Conservation (phyloP, 345 rosid species). For the Citrus trifoliata region DNA sequence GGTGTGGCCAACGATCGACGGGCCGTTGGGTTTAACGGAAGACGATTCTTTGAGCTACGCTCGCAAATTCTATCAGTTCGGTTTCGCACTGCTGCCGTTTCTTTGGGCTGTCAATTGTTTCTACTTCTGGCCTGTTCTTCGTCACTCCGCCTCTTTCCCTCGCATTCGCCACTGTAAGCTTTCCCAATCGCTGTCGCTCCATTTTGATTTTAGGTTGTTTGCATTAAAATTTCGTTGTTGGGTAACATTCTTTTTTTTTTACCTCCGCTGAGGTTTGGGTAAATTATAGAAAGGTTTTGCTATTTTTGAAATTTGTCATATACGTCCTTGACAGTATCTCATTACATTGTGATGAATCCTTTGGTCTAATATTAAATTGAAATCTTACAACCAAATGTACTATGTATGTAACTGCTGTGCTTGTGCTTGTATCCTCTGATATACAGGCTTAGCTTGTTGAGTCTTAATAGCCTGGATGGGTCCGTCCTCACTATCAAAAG, state of each 20-base stretch:
- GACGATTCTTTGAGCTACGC: slow-evolving; percentile 84
- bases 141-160: slow-evolving; percentile 81
- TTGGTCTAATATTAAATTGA: neutral
- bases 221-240: neutral
- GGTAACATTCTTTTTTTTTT: no score
- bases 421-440: neutral
- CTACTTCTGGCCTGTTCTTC: slow-evolving; percentile 99
- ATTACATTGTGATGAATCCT: neutral
- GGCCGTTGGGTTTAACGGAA: slow-evolving; percentile 79
- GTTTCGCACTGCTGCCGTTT: slow-evolving; percentile 85
- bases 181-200: slow-evolving; percentile 1
- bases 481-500: neutral
- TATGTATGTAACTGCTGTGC: neutral
- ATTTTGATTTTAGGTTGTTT: neutral
- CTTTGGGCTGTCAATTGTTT: slow-evolving; percentile 98
- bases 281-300: neutral
- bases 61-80: slow-evolving; percentile 79
- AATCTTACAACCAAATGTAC: neutral
- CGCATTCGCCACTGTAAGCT: slow-evolving; percentile 62
- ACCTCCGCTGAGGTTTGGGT: neutral
- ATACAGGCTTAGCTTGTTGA: neutral
- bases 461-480: neutral
- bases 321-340: neutral
- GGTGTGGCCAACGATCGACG: slow-evolving; percentile 91
- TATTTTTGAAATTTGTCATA: neutral